Evolutionary conservation across 768 basidiomycete species (phyloP).

Genomic region (Leccinum variicolor): DNA sequence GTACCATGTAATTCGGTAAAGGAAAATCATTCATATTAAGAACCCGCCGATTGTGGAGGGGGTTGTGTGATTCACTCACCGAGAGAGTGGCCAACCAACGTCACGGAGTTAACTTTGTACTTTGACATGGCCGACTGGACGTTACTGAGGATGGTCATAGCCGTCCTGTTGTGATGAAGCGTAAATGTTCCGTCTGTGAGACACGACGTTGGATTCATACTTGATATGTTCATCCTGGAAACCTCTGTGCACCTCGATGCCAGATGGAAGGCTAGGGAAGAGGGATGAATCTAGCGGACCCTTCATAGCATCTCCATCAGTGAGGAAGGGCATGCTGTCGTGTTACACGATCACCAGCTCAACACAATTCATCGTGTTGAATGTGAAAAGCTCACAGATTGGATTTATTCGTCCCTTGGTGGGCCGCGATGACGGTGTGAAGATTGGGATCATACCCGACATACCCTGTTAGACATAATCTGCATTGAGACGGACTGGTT

Average conservation of each 20-base stretch:
- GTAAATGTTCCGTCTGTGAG: not conserved
- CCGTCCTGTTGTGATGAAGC: constrained; percentile 38
- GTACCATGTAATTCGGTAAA: not conserved
- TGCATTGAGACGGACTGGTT: not conserved
- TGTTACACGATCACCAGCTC: not conserved
- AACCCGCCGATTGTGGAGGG: not conserved
- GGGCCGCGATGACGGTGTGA: constrained; percentile 32
- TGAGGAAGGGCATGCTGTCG: constrained; percentile 35
- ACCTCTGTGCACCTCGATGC: constrained; percentile 42
- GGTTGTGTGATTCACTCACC: constrained; percentile 19
- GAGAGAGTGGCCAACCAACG: constrained; percentile 43
- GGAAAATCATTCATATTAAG: not conserved
- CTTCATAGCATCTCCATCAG: constrained; percentile 36
- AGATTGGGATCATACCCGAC: constrained; percentile 42
- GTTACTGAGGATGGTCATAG: constrained; percentile 36
- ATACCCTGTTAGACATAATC: constrained; percentile 8
- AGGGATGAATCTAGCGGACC: constrained; percentile 33
- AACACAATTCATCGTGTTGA: constrained; percentile 12
- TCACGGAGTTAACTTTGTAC: constrained; percentile 35
- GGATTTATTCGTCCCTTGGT: constrained; percentile 29
- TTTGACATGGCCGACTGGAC: constrained; percentile 38
- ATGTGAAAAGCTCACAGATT: constrained; percentile 33
- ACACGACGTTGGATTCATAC: constrained; percentile 26
- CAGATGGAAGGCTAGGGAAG: constrained; percentile 44
- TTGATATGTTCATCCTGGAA: constrained; percentile 42